Base-by-base conservation (phyloP, 2,329 filamentous ascomycete species). In the Cercospora zeae-maydis region DNA sequence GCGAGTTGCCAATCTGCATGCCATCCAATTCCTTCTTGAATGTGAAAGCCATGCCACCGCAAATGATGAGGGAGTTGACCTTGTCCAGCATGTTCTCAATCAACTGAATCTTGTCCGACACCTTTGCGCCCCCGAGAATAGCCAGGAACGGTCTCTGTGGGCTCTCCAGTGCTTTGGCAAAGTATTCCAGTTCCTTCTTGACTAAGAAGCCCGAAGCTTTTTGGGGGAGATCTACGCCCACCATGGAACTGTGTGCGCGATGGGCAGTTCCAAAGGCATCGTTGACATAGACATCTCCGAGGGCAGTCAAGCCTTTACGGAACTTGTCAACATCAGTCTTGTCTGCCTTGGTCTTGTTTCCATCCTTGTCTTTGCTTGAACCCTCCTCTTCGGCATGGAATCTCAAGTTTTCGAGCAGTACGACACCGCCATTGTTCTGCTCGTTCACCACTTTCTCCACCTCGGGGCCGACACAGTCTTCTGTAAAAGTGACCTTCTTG, bases 171-270 rank as follows among this genome's bases (percentile, higher is more conserved):
- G 92, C 95, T 83, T 97, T 87, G 69, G 95, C 95, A 77, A 99
- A 99, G 88, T 99, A 99, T 77, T 99, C 95, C 67, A 99, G 90
- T 82, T 99, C 95, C 85, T 98, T 99, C 90, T 99, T 99, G 85
- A 99, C 92, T 75, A 99, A 88, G 88, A 97, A 99, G 67, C 95
- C 95, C 62, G 93, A 91, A 9, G 95, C 95, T 84, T 96, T 97
- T 79, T 98, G 92, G 71, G 93, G 93, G 54, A 99, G 89, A 70
- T 97, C 88, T 68, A 97, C 86, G 75, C 95, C 95, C 74, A 99
- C 95, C 95, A 99, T 99, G 79, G 93, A 98, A 79, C 92, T 97
- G 87, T 99, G 95, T 54, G 91, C 95, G 78, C 95, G 92, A 84
- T 99, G 95, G 65, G 95, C 95, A 66, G 95, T 99, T 79, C 95